phyloP scores from a whole-genome alignment of 2,329 filamentous ascomycete species.

The Alternaria sp. region DNA sequence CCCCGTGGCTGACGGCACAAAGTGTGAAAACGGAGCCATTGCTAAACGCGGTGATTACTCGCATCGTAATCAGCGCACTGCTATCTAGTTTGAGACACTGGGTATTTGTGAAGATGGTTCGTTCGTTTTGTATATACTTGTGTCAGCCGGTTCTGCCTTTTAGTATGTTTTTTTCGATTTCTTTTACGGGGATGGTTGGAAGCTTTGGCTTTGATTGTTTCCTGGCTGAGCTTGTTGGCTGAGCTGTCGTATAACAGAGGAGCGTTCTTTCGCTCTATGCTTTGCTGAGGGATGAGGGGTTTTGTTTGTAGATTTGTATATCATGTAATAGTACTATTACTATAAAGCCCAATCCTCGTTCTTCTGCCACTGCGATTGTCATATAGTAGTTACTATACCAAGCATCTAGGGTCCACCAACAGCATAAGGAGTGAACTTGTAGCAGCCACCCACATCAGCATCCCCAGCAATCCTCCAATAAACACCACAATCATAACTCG shows the following conservation, averaged over 20 bases:
- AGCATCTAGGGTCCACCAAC: not conserved
- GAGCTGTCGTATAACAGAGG: not conserved
- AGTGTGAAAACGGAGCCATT: slow-evolving; percentile 49
- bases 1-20: slow-evolving; percentile 51
- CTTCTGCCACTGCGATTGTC: too few relatives aligned
- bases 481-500: not conserved
- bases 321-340: not conserved
- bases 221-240: not conserved
- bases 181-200: not conserved
- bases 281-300: not conserved
- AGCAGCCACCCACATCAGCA: not conserved
- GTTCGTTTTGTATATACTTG: not conserved
- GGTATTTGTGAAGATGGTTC: not conserved
- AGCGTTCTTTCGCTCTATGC: not conserved
- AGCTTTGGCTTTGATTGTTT: not conserved
- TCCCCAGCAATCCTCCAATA: not conserved
- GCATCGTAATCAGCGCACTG: slow-evolving; percentile 12
- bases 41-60: slow-evolving; percentile 28
- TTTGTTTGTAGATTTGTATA: not conserved
- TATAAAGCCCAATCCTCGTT: not conserved
- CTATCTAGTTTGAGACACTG: not conserved
- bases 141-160: not conserved
- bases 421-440: not conserved
- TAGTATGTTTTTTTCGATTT: not conserved
- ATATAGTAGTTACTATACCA: too few relatives aligned